phyloP scores from a whole-genome alignment of 257 asterid genomes.

The Perilla frutescens region DNA sequence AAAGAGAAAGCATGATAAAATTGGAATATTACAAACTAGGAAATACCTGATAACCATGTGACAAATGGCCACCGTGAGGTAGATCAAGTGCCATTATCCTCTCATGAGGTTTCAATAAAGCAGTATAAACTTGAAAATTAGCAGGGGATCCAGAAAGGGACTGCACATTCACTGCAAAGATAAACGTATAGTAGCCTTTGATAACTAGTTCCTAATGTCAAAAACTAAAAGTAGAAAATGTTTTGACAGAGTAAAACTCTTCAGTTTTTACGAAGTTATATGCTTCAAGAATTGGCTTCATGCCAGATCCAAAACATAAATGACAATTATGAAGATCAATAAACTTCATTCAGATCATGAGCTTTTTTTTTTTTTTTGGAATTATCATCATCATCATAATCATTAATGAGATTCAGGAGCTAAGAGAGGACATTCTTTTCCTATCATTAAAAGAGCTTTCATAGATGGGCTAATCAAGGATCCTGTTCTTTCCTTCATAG shows the following conservation, averaged over 20 bases:
- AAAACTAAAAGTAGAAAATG: slow-evolving; percentile 10
- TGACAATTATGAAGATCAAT: not conserved
- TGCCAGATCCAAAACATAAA: not conserved
- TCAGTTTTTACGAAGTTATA: not conserved
- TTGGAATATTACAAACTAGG: slow-evolving; percentile 29
- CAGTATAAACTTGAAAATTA: slow-evolving; percentile 95
- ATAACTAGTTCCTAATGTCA: slow-evolving; percentile 14
- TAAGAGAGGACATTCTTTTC: not conserved
- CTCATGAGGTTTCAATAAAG: slow-evolving; percentile 91
- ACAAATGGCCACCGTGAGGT: slow-evolving; percentile 98
- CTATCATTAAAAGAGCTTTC: not conserved
- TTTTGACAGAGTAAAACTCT: not conserved
- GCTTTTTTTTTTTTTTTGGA: not conserved
- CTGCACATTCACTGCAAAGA: slow-evolving; percentile 87
- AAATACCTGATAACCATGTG: slow-evolving; percentile 98
- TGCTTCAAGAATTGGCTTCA: not conserved
- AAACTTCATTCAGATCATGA: not conserved
- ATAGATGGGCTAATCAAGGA: not conserved
- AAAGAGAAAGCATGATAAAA: slow-evolving; percentile 25
- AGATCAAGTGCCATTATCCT: slow-evolving; percentile 99
- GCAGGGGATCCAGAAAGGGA: slow-evolving; percentile 97
- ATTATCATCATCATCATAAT: not conserved
- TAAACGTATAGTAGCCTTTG: slow-evolving; percentile 16
- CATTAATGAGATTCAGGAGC: not conserved
- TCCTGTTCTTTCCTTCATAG: not conserved